Base-by-base conservation (phyloP, 768 basidiomycete species). In the Tephrocybe sp. region DNA sequence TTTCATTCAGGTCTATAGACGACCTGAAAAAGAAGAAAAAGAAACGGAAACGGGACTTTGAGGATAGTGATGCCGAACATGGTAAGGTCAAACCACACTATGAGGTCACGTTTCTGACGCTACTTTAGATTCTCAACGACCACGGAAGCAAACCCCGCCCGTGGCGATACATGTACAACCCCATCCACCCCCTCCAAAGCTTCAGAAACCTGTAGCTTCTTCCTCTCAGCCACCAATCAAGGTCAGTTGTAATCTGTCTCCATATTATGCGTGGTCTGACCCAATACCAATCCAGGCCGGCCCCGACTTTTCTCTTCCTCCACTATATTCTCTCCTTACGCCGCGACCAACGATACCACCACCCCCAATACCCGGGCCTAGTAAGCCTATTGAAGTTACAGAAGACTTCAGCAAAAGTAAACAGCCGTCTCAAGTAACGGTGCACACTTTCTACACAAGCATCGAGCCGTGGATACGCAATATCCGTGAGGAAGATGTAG, bases 401-500 rank as follows among this genome's bases (percentile, higher is more conserved):
- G 93, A 96, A 50, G 94, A 98, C 70, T 97, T 93, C 63, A 92
- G 87, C 64, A 88, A 89, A 66, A 70, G 78, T 21, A 96, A 92
- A 68, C 81, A 75, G 44, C 91, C 92, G 0, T 58, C 79, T n/a
- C 89, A 90, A 64, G 78, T 78, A 9, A 76, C 74, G 17, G 79
- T 87, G 24, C 79, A 73, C 25, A 93, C 92, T 1, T 98, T 97
- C 65, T 93, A 93, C 68, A 75, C 86, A 21, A 88, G 85, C 61
- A 83, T 96, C 40, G 96, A 98, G 62, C 88, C 90, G 10, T 99
- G 90, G 76, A 75, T 95, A 62, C 85, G 94, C 45, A 81, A 83
- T 20, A 84, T 98, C 38, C 88, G 88, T 55, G 97, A 98, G 69
- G 97, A 98, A 68, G 97, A 99, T 63, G 73, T 98, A 24, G 96